Evolutionary conservation across 768 basidiomycete genomes (phyloP).

Genomic region (Termitomyces sp.): DNA sequence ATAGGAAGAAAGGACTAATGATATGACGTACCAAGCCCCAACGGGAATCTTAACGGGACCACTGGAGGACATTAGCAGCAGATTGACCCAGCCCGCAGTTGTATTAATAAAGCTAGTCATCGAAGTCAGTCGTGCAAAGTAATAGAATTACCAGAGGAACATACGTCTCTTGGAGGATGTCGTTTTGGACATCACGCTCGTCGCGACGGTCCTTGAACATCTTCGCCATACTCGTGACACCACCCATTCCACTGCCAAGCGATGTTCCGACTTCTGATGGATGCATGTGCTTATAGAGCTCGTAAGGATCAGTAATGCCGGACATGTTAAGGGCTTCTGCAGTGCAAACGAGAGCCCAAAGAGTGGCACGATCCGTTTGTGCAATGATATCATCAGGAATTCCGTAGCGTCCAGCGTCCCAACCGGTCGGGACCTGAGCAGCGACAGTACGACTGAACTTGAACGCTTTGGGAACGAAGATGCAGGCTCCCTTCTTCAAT

Average conservation of each 20-base stretch:
- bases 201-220: slow-evolving; percentile 99
- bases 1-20: slow-evolving; percentile 7
- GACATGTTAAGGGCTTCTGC: slow-evolving; percentile 97
- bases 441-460: slow-evolving; percentile 92
- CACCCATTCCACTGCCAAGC: slow-evolving; percentile 98
- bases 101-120: slow-evolving; percentile 91
- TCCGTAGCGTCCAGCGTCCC: slow-evolving; percentile 95
- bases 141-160: slow-evolving; percentile 29
- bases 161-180: slow-evolving; percentile 96
- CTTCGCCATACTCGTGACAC: slow-evolving; percentile 82
- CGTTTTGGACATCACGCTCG: slow-evolving; percentile 97
- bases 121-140: slow-evolving; percentile 7
- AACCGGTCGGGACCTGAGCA: slow-evolving; percentile 96
- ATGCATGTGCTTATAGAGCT: slow-evolving; percentile 95
- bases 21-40: slow-evolving; percentile 80
- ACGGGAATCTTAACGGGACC: slow-evolving; percentile 99
- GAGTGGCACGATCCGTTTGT: slow-evolving; percentile 88
- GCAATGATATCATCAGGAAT: slow-evolving; percentile 95
- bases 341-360: slow-evolving; percentile 94
- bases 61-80: slow-evolving; percentile 91
- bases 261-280: slow-evolving; percentile 95
- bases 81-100: slow-evolving; percentile 96
- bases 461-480: slow-evolving; percentile 94
- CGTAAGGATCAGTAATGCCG: slow-evolving; percentile 97
- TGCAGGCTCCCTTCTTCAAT: slow-evolving; percentile 95